Evolutionary conservation across 2,329 filamentous ascomycete genomes (phyloP), one percentile per base, ranked within the genome.

Genomic region (Epicoccum nigrum): DNA sequence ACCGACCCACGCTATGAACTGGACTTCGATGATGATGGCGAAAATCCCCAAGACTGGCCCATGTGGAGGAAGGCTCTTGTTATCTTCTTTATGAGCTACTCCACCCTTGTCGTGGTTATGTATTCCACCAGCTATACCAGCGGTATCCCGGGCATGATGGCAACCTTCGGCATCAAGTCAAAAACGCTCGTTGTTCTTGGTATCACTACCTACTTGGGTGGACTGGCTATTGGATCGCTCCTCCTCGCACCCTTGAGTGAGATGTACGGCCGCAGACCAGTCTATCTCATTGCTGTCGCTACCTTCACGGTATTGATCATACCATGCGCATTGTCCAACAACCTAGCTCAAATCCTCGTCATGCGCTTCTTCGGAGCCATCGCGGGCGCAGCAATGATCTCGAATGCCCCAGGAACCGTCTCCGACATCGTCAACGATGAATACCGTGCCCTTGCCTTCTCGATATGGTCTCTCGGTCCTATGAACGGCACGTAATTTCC

Each of bases 351-450:
- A 30, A 83, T 94, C 37, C 81, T 94, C n/a, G 77, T 89, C 4
- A 79, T 87, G 40, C 81, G 90, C 19, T 92, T 92, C 70, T 84
- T 94, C 57, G 87, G 85, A 23, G 88, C 87, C 7, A 73, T 91
- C 47, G 90, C 86, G 43, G 88, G 90, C 3, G 83, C 89, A 5
- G 90, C 88, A 33, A 88, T 95, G 84, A 86, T 96, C 20, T 85
- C 86, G 11, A 96, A 95, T 67, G 85, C 88, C 1, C 90, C 92
- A 0, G 92, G 92, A 2, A 90, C 87, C 7, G 83, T 96, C 9
- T 86, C 89, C 21, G 92, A 97, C 70, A 87, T 96, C 41, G 86
- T 90, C n/a, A 81, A 82, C 12, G 89, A 93, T 37, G 85, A 95
- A 40, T 85, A 89, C 64, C 85, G 92, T 13, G 90, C 90, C 2